Percentiles rank a stretch among this genome's conserved stretches.
Conservation (phyloP, 176 grass and related monocot genomes). For the Aegilops tauschii region DNA sequence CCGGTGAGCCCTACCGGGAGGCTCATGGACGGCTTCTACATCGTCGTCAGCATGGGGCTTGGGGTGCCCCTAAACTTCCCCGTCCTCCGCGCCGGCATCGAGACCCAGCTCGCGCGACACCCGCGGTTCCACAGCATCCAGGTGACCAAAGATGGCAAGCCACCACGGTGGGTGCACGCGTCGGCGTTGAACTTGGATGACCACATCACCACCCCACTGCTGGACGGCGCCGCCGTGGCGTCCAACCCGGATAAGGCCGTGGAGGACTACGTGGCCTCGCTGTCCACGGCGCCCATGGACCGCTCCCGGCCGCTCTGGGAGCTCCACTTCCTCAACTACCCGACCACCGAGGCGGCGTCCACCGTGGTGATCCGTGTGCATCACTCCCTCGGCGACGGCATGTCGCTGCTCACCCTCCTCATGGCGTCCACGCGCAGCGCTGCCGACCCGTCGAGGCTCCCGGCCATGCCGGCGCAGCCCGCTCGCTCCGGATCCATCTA, state of each 20-base stretch:
- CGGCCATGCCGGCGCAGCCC: no score
- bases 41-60: no score
- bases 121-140: background rate
- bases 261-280: constrained; percentile 74
- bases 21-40: no score
- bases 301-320: background rate
- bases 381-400: background rate
- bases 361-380: background rate
- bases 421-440: background rate
- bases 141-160: background rate
- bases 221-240: constrained; percentile 1
- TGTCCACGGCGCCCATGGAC: constrained; percentile 49
- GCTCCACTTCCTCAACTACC: background rate
- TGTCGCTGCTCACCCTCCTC: background rate
- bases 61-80: no score
- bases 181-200: constrained; percentile 41
- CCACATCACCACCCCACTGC: constrained; percentile 26
- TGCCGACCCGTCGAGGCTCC: background rate
- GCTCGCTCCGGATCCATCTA: no score
- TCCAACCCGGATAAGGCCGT: constrained; percentile 42
- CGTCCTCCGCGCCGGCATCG: no score
- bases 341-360: background rate
- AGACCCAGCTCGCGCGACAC: no score
- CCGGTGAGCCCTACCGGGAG: no score
- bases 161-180: constrained; percentile 27